Evolutionary conservation across 495 filamentous ascomycete species (phyloP).

Genomic region (Penicillium odoratum): DNA sequence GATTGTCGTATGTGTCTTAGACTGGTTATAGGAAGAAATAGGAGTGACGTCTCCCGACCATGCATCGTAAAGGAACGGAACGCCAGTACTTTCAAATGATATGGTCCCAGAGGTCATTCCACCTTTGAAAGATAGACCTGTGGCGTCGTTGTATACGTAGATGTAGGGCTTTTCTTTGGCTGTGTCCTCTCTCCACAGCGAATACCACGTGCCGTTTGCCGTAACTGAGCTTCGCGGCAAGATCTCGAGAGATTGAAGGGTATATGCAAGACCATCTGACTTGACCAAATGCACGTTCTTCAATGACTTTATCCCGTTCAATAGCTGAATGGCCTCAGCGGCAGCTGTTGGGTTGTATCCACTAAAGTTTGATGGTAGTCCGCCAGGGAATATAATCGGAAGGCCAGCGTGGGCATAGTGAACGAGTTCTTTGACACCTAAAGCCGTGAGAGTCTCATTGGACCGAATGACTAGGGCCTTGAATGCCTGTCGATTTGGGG

Average conservation of each 20-base stretch:
- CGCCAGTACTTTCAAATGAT: conserved; percentile 21
- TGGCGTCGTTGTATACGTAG: conserved; percentile 39
- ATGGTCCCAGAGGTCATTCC: background rate
- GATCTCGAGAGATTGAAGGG: conserved; percentile 8
- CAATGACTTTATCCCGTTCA: background rate
- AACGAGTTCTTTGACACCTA: conserved; percentile 34
- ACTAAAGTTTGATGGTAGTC: conserved; percentile 6
- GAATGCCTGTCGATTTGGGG: conserved; percentile 40
- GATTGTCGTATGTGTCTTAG: conserved; percentile 21
- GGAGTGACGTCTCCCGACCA: conserved; percentile 44
- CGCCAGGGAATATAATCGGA: conserved; percentile 15
- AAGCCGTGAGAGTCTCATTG: conserved; percentile 38
- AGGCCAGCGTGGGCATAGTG: conserved; percentile 42
- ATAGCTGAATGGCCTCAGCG: background rate
- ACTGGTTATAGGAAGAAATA: conserved; percentile 28
- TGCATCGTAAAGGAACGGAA: conserved; percentile 38
- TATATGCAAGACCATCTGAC: conserved; percentile 10
- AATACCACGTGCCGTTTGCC: conserved; percentile 37
- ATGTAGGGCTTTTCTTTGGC: conserved; percentile 31
- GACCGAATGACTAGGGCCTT: conserved; percentile 45
- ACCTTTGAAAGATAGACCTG: background rate
- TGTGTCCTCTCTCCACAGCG: conserved; percentile 30
- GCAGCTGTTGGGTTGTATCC: conserved; percentile 5
- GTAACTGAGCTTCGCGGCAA: conserved; percentile 27
- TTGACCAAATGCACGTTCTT: conserved; percentile 6